Percentiles rank a stretch among this genome's conserved stretches.
phyloP scores from a whole-genome alignment of 1,284 basidiomycete genomes.

The Pseudozyma sp. region DNA sequence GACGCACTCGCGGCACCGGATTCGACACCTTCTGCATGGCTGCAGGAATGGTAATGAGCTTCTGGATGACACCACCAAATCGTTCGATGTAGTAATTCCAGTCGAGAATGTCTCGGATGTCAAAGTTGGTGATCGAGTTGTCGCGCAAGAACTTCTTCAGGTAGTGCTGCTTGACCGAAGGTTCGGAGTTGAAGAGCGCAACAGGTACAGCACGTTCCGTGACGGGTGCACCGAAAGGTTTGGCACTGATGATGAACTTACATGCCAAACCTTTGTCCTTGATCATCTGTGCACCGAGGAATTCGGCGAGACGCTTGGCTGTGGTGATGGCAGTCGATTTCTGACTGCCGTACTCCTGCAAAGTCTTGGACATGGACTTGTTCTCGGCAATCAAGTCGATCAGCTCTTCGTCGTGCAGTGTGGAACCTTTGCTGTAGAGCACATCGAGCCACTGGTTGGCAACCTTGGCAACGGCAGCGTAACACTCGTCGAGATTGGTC shows the following conservation, averaged over 20 bases:
- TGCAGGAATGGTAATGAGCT: slow-evolving; percentile 98
- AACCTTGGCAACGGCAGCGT: slow-evolving; percentile 90
- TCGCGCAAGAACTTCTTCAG: slow-evolving; percentile 97
- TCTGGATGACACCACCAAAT: slow-evolving; percentile 96
- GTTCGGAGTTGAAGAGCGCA: slow-evolving; percentile 98
- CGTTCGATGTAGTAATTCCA: slow-evolving; percentile 99
- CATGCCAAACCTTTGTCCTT: slow-evolving; percentile 99
- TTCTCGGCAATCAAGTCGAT: slow-evolving; percentile 99
- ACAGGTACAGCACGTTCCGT: slow-evolving; percentile 97
- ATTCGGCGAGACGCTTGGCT: slow-evolving; percentile 92
- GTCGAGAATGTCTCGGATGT: slow-evolving; percentile 93
- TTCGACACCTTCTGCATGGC: slow-evolving; percentile 98
- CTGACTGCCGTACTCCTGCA: slow-evolving; percentile 94
- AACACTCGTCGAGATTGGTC: slow-evolving; percentile 92
- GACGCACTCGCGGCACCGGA: slow-evolving; percentile 92
- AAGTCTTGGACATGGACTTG: slow-evolving; percentile 95
- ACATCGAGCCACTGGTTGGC: slow-evolving; percentile 99
- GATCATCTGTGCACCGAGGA: slow-evolving; percentile 97
- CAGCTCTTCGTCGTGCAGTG: slow-evolving; percentile 88
- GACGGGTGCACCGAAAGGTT: slow-evolving; percentile 91
- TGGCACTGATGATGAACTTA: slow-evolving; percentile 97
- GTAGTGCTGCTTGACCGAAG: slow-evolving; percentile 87
- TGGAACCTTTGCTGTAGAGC: slow-evolving; percentile 85
- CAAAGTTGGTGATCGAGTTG: slow-evolving; percentile 86
- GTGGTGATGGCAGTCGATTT: slow-evolving; percentile 99